Base-by-base conservation (phyloP, 768 basidiomycete genomes). In the Boletus vinaceobasis region DNA sequence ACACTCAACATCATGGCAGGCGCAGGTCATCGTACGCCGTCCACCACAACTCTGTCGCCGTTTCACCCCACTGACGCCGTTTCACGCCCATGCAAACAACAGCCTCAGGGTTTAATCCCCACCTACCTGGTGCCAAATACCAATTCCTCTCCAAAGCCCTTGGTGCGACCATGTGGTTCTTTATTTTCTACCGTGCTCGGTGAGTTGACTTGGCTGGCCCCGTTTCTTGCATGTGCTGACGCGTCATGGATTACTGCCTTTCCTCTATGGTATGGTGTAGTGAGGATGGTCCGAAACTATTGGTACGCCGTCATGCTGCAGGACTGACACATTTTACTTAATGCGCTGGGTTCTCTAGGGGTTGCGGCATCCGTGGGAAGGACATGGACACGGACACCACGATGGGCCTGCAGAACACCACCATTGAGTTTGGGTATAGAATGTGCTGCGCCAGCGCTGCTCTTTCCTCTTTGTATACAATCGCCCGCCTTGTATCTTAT, bases 121-220 rank as follows among this genome's bases (percentile, higher is more conserved):
- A 93, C 69, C 78, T 93, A 29, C 90, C 93, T 9, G 84, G 87
- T 13, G 78, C 83, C 64, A 82, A 78, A 65, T 85, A 93, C 72
- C 82, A 80, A 55, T 84, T 92, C 70, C 78, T 95, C 31, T 82
- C 88, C 27, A 94, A 93, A 73, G 85, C 83, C 56, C 77, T 97
- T 43, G 94, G 94, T 46, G 94, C 93, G 33, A 82, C 85, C 26
- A 96, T 97, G 94, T 97, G 94, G 94, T 96, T 96, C 83, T 97
- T 94, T 78, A 93, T 97, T 69, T 96, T 97, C 78, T 97, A 95
- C 74, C 86, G 94, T 53, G 88, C 90, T 60, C 79, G 93, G 94
- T 96, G 65, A 66, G 88, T 78, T 9, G 1, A 31, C n/a, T 29
- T 10, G 8, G 44, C 26, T 10, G 8, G 44, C 26, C 17, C 37